Evolutionary conservation across 2,329 filamentous ascomycete species (phyloP), one percentile per base, ranked within the genome.

Genomic region (Microcyclospora pomicola): DNA sequence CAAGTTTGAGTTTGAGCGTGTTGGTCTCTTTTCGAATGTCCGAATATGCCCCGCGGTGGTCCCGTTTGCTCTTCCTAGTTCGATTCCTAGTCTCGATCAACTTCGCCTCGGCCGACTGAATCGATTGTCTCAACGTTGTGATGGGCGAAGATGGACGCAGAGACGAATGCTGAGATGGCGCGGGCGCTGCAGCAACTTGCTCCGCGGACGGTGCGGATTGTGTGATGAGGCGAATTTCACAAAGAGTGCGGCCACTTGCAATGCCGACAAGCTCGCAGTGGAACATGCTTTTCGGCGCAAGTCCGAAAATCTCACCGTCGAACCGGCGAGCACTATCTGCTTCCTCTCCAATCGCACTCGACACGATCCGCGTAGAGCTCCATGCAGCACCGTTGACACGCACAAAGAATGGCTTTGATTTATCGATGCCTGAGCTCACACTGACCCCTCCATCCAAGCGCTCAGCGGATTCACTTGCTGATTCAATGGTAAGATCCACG

Each of bases 311-410:
- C 55, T 77, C 73, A 46, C 81, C 82, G 19, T 73, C 75, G 77
- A 79, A 87, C 34, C 72, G 69, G 19, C 36, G 38, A 33, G 33
- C 39, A 19, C 35, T 41, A 33, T 68, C 68, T 52, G 59, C 54
- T 64, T 60, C 35, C 60, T 64, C 48, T 59, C 62, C 42, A 59
- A 36, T 62, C 56, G 41, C 67, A 57, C 32, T 65, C 52, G 39
- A 72, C 36, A 55, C 71, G 52, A 87, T 85, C 48, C 79, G 72
- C 9, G 80, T 82, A 1, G 81, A 81, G 53, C 82, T 81, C 82
- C 82, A 88, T 43, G 77, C 71, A 9, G 81, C 80, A 36, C 83
- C 78, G 59, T 88, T 87, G 47, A 88, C 73, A 45, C 77, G 72
- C 39, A 87, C 80, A 55, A 77, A 85, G 54, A 87, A 86, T 5